Base-by-base conservation (phyloP, 1,284 basidiomycete species). In the Singerocomus inundabilis region DNA sequence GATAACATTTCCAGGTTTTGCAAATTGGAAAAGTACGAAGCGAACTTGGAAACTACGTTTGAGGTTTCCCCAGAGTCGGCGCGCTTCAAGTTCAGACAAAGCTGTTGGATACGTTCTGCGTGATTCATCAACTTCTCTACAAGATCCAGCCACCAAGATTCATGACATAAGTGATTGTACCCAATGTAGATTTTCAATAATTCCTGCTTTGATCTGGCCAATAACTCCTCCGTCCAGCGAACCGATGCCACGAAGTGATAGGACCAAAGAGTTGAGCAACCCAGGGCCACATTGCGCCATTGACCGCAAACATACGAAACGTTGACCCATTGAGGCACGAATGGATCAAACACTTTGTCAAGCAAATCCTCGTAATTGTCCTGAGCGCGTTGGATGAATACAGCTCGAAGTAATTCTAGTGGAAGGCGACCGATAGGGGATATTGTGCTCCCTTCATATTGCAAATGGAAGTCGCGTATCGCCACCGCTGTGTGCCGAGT, bases 251-350 rank as follows among this genome's bases (percentile, higher is more conserved):
- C 57, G 7, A 58, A 37, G 11, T 67, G 51, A 40, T 47, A 55
- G 10, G 60, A 55, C 71, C 72, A 73, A 15, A 73, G 51, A 26
- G 48, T 38, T 1, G 63, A 62, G 37, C 57, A 63, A 8, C 48
- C 54, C 2, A 71, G 52, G 4, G 71, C 69, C n/a, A 67, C 61
- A 1, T 53, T 45, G n/a, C 71, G 62, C 71, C 71, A 73, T 41
- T 65, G 56, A 6, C 55, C 56, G 40, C 60, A 72, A 34, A 72
- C 61, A 31, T 68, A 63, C 12, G 61, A 65, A 28, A 70, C 52
- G 36, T 52, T 45, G 55, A 61, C 15, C 63, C 50, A 32, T 32
- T 15, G 29, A 1, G 12, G 11, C 2, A 12, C 5, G 29, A 12
- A 12, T 30, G 29, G 29, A n/a, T n/a, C n/a, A n/a, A n/a, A n/a